Evolutionary conservation across 2,329 filamentous ascomycete species (phyloP).

Genomic region (Apiospora phragmitis): DNA sequence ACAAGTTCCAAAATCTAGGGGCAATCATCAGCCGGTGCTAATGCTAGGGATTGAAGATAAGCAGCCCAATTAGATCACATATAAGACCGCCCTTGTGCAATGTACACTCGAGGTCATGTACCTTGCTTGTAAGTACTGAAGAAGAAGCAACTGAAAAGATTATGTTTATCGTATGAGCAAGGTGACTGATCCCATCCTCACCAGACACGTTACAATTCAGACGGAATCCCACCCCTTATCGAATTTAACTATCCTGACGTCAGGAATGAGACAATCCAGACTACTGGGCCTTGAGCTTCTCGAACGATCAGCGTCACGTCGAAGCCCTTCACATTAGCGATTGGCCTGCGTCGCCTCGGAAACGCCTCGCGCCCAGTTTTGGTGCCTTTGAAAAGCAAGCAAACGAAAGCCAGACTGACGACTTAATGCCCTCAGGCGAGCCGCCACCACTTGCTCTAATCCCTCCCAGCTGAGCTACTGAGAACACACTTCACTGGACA

Average conservation of each 20-base stretch:
- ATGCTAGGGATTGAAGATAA: background rate
- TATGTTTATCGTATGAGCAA: background rate
- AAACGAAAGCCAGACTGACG: background rate
- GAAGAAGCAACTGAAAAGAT: background rate
- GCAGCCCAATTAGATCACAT: background rate
- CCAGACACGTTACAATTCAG: background rate
- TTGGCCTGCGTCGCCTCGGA: background rate
- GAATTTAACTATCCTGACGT: background rate
- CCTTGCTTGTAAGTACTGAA: background rate
- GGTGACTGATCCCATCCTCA: background rate
- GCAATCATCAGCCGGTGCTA: slow-evolving; percentile 2
- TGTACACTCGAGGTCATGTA: background rate
- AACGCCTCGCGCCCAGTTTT: background rate
- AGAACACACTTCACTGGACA: background rate
- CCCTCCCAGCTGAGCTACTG: background rate
- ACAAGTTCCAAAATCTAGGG: background rate
- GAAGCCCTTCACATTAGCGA: background rate
- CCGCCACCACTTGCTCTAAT: background rate
- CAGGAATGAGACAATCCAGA: background rate
- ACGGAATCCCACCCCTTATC: background rate
- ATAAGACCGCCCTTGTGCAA: background rate
- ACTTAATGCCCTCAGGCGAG: background rate
- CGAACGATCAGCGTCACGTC: background rate
- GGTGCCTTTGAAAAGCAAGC: background rate
- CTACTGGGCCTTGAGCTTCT: background rate